A percentile compares a stretch with the other conserved stretches of the same genome.
phyloP scores from a whole-genome alignment of 257 asterid species.

The Solanum clarkiae region DNA sequence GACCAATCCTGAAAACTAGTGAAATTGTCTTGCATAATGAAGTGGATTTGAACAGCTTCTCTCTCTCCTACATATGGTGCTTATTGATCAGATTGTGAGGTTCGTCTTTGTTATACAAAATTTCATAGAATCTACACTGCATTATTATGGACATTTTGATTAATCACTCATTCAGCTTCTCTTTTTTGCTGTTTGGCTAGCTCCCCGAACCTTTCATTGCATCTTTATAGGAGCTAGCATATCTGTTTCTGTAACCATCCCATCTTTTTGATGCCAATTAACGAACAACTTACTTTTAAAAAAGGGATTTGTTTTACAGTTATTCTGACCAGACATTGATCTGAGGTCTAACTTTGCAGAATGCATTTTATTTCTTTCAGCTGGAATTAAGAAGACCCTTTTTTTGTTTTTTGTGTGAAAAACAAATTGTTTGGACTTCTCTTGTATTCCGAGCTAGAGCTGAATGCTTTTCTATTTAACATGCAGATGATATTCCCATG shows the following conservation, averaged over 20 bases:
- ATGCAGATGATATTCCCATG: conserved; percentile 90
- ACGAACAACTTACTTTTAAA: not conserved
- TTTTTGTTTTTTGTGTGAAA: not conserved
- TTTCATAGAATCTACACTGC: not conserved
- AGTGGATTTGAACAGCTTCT: not conserved
- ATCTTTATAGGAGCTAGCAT: not conserved
- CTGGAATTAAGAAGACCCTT: not conserved
- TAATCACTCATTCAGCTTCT: not conserved
- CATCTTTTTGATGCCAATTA: not conserved
- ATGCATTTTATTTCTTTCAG: not conserved
- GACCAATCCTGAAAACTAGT: not conserved
- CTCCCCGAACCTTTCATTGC: not conserved
- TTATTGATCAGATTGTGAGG: not conserved
- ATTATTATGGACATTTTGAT: not conserved
- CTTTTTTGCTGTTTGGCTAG: not conserved
- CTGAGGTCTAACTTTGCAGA: not conserved
- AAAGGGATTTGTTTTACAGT: not conserved
- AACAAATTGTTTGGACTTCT: not conserved
- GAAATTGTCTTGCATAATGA: not conserved
- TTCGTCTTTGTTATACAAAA: not conserved
- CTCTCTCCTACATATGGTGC: not conserved
- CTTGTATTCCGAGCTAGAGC: not conserved
- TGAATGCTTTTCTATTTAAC: not conserved
- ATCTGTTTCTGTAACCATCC: not conserved
- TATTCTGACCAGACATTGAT: not conserved